phyloP scores from a whole-genome alignment of 257 asterid genomes.

The Capsicum rhomboideum region DNA sequence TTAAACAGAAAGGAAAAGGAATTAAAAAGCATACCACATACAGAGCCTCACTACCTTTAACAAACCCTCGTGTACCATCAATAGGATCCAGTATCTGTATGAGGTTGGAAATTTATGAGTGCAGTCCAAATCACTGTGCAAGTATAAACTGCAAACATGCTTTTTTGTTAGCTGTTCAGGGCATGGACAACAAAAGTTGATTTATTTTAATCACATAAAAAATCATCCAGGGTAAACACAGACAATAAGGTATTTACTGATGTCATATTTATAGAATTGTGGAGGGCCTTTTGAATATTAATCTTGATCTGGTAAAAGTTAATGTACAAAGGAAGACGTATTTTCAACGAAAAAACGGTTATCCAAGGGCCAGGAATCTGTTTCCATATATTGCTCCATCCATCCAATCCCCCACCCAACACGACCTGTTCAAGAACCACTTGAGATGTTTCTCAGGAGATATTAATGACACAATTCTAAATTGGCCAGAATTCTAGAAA shows the following conservation, averaged over 20 bases:
- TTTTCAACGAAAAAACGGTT: neutral
- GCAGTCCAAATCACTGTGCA: neutral
- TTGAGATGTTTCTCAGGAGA: neutral
- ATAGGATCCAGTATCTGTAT: conserved; percentile 93
- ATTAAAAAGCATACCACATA: conserved; percentile 72
- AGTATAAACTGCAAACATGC: neutral
- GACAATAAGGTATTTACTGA: neutral
- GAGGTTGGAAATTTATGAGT: neutral
- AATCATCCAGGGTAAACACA: neutral
- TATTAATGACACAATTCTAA: neutral
- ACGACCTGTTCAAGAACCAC: neutral
- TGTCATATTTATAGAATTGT: neutral
- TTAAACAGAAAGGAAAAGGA: neutral
- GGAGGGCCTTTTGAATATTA: neutral
- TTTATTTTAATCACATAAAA: neutral
- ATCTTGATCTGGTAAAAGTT: neutral
- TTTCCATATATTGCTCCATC: neutral
- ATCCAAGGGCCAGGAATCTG: neutral
- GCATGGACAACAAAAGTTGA: neutral
- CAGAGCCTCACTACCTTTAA: conserved; percentile 80
- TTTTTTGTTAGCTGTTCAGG: neutral
- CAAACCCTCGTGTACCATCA: conserved; percentile 95
- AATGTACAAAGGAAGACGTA: neutral
- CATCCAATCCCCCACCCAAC: neutral
- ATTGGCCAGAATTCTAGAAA: neutral